phyloP scores from a whole-genome alignment of 2,329 filamentous ascomycete species.

The Colletotrichum sp. region DNA sequence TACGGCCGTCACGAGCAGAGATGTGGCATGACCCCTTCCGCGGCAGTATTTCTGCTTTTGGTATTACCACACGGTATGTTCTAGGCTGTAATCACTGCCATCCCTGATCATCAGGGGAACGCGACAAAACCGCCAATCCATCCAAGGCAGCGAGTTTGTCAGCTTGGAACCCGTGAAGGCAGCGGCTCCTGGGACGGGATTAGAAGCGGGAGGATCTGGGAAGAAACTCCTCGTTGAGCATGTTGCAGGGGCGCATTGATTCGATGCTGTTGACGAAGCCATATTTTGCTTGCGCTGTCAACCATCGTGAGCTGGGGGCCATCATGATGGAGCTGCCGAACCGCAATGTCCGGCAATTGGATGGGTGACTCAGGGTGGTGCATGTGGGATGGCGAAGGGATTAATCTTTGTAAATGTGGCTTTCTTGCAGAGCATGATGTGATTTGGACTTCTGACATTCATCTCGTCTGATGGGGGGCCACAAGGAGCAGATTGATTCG shows the following conservation, averaged over 20 bases:
- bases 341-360: background rate
- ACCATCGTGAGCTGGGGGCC: background rate
- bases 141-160: background rate
- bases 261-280: rapidly evolving
- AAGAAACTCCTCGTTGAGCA: rapidly evolving
- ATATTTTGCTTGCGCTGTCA: rapidly evolving
- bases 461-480: background rate
- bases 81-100: rapidly evolving
- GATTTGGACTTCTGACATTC: background rate
- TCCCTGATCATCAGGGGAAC: background rate
- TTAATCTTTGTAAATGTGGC: background rate
- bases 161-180: background rate
- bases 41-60: background rate
- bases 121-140: background rate
- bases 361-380: background rate
- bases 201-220: background rate
- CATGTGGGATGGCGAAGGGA: background rate
- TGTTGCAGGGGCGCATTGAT: rapidly evolving
- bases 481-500: background rate
- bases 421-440: background rate
- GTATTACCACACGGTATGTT: background rate
- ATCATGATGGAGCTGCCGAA: background rate
- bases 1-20: background rate
- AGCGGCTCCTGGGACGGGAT: background rate
- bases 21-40: rapidly evolving